A percentile compares a stretch with the other conserved stretches of the same genome.
Evolutionary conservation across 805 yeast species (phyloP).

Genomic region (Suhomyces xylopsoci): DNA sequence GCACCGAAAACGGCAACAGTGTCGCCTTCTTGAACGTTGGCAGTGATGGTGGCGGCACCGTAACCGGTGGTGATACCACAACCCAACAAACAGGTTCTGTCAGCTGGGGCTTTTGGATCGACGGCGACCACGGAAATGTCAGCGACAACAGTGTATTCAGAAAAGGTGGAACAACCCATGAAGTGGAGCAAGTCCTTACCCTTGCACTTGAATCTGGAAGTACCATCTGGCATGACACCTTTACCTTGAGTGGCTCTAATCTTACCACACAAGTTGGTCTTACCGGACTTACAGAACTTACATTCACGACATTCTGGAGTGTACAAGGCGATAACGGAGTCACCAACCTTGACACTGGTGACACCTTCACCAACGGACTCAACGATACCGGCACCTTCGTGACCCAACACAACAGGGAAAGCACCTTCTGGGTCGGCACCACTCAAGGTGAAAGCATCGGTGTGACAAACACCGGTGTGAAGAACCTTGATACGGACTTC

Average conservation of each 20-base stretch:
- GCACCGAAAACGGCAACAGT: slow-evolving; percentile 96
- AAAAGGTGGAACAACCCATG: slow-evolving; percentile 97
- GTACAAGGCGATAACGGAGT: slow-evolving; percentile 88
- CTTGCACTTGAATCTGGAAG: slow-evolving; percentile 80
- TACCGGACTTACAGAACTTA: slow-evolving; percentile 90
- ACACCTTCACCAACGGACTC: slow-evolving; percentile 96
- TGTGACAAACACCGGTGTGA: slow-evolving; percentile 95
- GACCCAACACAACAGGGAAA: slow-evolving; percentile 91
- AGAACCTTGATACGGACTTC: slow-evolving; percentile 90
- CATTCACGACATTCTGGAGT: slow-evolving; percentile 97
- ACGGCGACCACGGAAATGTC: slow-evolving; percentile 95
- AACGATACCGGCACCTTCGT: slow-evolving; percentile 97
- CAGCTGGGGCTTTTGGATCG: slow-evolving; percentile 77
- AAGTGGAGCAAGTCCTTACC: slow-evolving; percentile 87
- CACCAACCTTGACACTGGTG: slow-evolving; percentile 85
- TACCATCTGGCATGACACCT: slow-evolving; percentile 99
- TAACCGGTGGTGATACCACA: slow-evolving; percentile 99
- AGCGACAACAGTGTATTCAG: slow-evolving; percentile 97
- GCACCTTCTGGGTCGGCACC: slow-evolving; percentile 97
- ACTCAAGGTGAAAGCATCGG: slow-evolving; percentile 94
- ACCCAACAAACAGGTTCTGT: slow-evolving; percentile 87
- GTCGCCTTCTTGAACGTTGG: slow-evolving; percentile 86
- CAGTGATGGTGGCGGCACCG: slow-evolving; percentile 96
- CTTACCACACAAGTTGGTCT: slow-evolving; percentile 94
- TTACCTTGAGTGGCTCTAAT: slow-evolving; percentile 97